phyloP scores from a whole-genome alignment of 306 rosid genomes.

The Sicyos edulis region DNA sequence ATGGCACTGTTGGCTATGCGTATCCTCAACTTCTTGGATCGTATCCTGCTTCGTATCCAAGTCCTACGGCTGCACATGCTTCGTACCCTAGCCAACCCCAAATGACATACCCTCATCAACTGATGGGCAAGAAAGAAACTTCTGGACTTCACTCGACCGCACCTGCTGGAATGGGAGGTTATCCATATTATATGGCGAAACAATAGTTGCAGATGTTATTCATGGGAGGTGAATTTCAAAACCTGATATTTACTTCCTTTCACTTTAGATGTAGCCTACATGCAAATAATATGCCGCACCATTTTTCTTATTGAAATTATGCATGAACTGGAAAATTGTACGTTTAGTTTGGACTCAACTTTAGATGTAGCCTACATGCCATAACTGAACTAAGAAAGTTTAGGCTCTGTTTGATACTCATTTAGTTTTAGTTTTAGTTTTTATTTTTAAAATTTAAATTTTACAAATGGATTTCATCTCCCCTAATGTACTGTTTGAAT shows the following conservation, averaged over 20 bases:
- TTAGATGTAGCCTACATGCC: too few species aligned
- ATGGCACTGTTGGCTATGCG: conserved; percentile 33
- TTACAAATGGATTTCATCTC: too few species aligned
- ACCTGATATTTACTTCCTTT: background rate
- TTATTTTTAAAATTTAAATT: too few species aligned
- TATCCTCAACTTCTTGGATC: conserved; percentile 51
- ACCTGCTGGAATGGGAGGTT: conserved; percentile 49
- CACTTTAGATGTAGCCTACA: background rate
- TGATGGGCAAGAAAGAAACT: conserved; percentile 38
- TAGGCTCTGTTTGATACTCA: too few species aligned
- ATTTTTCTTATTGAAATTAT: background rate
- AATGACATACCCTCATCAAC: conserved; percentile 43
- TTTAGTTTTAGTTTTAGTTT: too few species aligned
- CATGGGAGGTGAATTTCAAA: conserved; percentile 20
- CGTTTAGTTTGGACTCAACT: background rate
- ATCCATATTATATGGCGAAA: conserved; percentile 58
- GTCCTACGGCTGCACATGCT: conserved; percentile 35
- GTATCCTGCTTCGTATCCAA: conserved; percentile 52
- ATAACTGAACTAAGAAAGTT: too few species aligned
- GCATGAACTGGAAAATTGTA: background rate
- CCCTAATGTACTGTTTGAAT: too few species aligned
- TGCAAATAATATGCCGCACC: background rate
- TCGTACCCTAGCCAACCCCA: conserved; percentile 49
- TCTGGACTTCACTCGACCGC: conserved; percentile 34
- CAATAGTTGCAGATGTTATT: conserved; percentile 28